Evolutionary conservation across 1,139 yeast species (phyloP).

Genomic region (Nakaseomyces kungkrabaensis): DNA sequence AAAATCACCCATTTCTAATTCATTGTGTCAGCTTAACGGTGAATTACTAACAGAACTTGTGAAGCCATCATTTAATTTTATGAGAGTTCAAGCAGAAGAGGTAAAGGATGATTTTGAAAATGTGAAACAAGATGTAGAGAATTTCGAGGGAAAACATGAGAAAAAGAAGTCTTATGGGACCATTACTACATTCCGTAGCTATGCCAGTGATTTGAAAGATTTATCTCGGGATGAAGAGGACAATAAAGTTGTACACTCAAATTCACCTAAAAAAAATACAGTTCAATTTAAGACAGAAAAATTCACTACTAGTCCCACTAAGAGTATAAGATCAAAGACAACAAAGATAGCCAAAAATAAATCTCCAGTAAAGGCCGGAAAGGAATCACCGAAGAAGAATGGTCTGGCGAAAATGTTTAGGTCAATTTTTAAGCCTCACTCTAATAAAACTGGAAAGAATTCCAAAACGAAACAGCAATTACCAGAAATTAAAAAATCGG

Average conservation of each 20-base stretch:
- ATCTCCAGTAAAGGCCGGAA: neutral
- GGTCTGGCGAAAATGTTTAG: neutral
- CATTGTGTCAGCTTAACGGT: constrained; percentile 7
- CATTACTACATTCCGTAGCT: constrained; percentile 27
- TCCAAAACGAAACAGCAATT: neutral
- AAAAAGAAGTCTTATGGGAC: constrained; percentile 23
- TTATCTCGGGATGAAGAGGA: neutral
- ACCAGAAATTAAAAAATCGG: neutral
- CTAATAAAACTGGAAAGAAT: neutral
- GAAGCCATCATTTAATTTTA: constrained; percentile 2
- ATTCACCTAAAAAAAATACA: neutral
- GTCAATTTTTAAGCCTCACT: neutral
- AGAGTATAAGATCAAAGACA: neutral
- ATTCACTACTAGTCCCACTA: neutral
- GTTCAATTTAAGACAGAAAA: neutral
- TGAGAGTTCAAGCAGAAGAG: neutral
- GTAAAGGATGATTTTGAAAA: neutral
- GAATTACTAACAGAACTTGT: constrained; percentile 6
- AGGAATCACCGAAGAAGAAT: neutral
- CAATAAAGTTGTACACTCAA: neutral
- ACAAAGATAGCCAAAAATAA: neutral
- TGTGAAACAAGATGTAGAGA: neutral
- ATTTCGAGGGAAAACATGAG: constrained; percentile 8
- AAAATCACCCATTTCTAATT: constrained; percentile 10
- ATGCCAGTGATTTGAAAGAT: constrained; percentile 20